These are phyloP conservation scores for Colletotrichum liaoningense DNA, from an alignment of 2,329 filamentous ascomycete species.

Conservation along the genomic window DNA sequence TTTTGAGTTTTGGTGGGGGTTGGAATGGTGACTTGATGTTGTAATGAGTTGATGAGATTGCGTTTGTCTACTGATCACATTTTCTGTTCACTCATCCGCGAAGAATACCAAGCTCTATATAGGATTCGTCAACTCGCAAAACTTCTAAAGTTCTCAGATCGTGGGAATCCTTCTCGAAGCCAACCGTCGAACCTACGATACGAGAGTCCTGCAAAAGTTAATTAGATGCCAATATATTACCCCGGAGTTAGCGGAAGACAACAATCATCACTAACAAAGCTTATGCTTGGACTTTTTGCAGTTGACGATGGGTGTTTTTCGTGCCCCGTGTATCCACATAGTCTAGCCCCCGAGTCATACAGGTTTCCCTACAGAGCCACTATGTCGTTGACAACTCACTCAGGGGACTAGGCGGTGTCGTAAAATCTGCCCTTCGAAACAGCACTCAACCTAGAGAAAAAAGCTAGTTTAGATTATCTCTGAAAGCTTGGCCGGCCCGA, in stretches of 20 bases:
- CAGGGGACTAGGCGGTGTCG: not conserved
- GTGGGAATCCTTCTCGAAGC: not conserved
- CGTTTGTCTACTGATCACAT: not conserved
- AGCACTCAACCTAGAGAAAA: not conserved
- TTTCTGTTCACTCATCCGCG: not conserved
- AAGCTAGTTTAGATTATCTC: not conserved
- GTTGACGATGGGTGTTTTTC: not conserved
- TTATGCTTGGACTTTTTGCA: not conserved
- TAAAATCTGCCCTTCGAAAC: not conserved
- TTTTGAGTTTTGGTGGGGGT: not conserved
- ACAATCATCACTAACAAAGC: not conserved
- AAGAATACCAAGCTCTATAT: not conserved
- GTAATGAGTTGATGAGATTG: not conserved
- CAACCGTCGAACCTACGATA: not conserved
- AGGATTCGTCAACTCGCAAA: not conserved
- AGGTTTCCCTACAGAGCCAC: not conserved
- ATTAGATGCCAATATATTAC: not conserved
- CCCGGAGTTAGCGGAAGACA: not conserved
- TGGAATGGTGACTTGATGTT: not conserved
- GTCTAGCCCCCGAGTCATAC: not conserved
- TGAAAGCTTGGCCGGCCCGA: not conserved
- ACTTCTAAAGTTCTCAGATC: not conserved
- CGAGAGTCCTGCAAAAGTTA: not conserved
- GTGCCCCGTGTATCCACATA: not conserved
- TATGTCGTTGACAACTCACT: not conserved